A percentile compares a stretch with the other conserved stretches of the same genome.
Conservation (phyloP, 768 basidiomycete genomes). For the Kwoniella sp. region DNA sequence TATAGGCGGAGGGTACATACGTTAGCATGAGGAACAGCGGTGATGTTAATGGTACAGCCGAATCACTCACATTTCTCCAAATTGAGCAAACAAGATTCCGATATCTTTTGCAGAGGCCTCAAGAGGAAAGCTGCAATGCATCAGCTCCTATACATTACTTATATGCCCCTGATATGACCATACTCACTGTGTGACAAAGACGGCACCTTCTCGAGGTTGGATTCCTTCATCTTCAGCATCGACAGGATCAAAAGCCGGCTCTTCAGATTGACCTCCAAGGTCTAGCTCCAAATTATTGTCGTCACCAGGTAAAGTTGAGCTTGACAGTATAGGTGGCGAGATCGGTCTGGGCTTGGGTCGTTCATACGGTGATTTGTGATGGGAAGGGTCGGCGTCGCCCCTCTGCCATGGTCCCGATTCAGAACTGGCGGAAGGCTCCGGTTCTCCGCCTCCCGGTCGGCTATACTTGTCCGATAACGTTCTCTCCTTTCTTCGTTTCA, state of each 20-base stretch:
- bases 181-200: slow-evolving; percentile 52
- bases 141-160: slow-evolving; percentile 9
- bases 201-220: slow-evolving; percentile 37
- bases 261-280: slow-evolving; percentile 7
- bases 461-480: slow-evolving; percentile 31
- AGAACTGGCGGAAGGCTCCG: slow-evolving; percentile 37
- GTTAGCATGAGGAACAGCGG: slow-evolving; percentile 10
- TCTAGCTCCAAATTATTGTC: slow-evolving; percentile 17
- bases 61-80: slow-evolving; percentile 49
- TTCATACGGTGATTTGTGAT: slow-evolving; percentile 33
- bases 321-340: slow-evolving; percentile 12
- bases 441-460: slow-evolving; percentile 40
- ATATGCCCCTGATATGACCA: neutral
- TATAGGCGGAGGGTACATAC: slow-evolving; percentile 9
- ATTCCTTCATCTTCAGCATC: slow-evolving; percentile 31
- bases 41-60: neutral
- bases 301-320: neutral
- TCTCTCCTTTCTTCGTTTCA: slow-evolving; percentile 47
- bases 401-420: slow-evolving; percentile 48
- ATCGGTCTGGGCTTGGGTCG: slow-evolving; percentile 28
- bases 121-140: slow-evolving; percentile 43
- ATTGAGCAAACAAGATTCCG: slow-evolving; percentile 53
- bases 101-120: slow-evolving; percentile 49
- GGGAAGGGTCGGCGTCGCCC: slow-evolving; percentile 45
- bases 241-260: slow-evolving; percentile 11